Evolutionary conservation across 1,284 basidiomycete species (phyloP).

Genomic region (Trichosporon asahii): DNA sequence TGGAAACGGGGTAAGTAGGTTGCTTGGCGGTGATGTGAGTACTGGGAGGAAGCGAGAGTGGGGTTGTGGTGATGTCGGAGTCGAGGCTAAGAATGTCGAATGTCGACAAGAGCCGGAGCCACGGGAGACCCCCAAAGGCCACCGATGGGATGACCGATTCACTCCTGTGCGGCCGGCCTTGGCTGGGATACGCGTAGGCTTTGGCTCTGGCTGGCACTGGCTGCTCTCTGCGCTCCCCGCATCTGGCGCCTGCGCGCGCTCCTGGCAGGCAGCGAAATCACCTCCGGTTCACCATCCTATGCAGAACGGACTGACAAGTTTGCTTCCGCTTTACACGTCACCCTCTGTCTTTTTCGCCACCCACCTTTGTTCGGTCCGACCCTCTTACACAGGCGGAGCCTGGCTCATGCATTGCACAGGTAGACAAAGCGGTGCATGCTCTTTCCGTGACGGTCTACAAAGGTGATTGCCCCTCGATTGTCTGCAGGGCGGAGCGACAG

Average conservation of each 20-base stretch:
- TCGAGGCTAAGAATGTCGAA: conserved; percentile 5
- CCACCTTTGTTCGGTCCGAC: conserved; percentile 2
- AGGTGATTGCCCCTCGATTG: no score
- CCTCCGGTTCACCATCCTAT: background rate
- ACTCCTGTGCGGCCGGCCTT: background rate
- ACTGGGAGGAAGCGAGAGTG: background rate
- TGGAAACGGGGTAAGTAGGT: background rate
- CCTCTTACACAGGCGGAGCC: background rate
- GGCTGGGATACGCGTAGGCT: background rate
- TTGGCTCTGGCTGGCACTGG: background rate
- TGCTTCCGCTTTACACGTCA: conserved; percentile 6
- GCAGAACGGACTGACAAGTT: background rate
- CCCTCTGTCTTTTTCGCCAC: background rate
- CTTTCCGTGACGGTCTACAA: no score
- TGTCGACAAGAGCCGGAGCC: conserved; percentile 1
- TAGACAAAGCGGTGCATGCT: no score
- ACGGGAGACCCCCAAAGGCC: conserved; percentile 4
- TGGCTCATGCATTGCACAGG: no score
- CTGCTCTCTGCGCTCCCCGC: background rate
- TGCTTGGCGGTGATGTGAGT: background rate
- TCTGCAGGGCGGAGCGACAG: background rate
- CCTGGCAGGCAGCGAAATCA: background rate
- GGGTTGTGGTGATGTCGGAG: background rate
- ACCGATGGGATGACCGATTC: conserved; percentile 1
- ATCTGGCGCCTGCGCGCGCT: background rate